A percentile compares a stretch with the other conserved stretches of the same genome.
Evolutionary conservation across 495 filamentous ascomycete genomes (phyloP).

Genomic region (Aspergillus incahuasiensis): DNA sequence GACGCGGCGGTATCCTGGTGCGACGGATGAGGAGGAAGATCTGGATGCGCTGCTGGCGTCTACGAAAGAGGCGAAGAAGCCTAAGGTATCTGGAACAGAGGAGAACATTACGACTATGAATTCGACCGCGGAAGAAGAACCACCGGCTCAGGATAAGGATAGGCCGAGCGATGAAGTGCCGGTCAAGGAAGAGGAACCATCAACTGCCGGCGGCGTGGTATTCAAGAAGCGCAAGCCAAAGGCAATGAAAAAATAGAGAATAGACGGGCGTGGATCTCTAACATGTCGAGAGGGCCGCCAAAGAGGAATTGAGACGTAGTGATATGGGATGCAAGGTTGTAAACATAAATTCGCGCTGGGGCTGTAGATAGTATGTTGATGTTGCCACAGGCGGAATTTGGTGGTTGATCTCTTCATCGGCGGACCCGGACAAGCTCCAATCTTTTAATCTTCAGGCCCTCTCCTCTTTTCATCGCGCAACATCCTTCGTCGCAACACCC

Average conservation of each 20-base stretch:
- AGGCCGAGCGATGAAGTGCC: constrained; percentile 3
- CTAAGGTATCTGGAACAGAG: constrained; percentile 21
- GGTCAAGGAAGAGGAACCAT: constrained; percentile 20
- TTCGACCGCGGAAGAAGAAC: not conserved
- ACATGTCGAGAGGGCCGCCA: too few species aligned
- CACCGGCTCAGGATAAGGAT: not conserved
- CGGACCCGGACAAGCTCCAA: constrained; percentile 16
- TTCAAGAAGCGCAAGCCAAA: constrained; percentile 94
- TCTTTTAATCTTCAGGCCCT: constrained; percentile 9
- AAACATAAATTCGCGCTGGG: not conserved
- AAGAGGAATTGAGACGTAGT: not conserved
- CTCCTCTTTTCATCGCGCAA: constrained; percentile 19
- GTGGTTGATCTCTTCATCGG: constrained; percentile 12
- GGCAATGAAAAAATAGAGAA: constrained; percentile 47
- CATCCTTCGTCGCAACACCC: constrained; percentile 20
- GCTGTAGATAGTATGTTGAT: not conserved
- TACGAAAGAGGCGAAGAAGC: constrained; percentile 46
- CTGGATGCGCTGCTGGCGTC: constrained; percentile 63
- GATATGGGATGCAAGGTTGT: not conserved
- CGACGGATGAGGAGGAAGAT: constrained; percentile 48
- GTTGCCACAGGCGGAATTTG: constrained; percentile 14
- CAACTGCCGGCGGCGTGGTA: constrained; percentile 47
- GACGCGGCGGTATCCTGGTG: constrained; percentile 59
- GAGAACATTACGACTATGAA: not conserved
- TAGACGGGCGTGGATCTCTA: too few species aligned